A percentile compares a stretch with the other conserved stretches of the same genome.
These are phyloP conservation scores for Apophysomyces ossiformis DNA, from an alignment of 371 early-diverging fungal genomes.

Conservation along the genomic window DNA sequence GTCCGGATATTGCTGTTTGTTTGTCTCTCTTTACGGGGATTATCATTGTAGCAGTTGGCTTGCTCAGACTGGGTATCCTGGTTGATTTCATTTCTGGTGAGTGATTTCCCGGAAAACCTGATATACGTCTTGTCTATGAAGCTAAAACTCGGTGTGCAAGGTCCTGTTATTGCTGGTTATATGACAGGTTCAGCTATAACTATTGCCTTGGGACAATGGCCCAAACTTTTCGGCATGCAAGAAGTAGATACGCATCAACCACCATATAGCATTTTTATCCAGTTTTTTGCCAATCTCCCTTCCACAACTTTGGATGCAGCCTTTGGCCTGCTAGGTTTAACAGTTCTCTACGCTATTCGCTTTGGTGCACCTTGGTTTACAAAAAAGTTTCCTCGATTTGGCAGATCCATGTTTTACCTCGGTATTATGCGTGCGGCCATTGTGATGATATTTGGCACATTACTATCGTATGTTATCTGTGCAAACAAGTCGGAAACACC, in stretches of 20 bases:
- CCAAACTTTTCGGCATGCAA: conserved; percentile 67
- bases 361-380: conserved; percentile 24
- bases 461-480: conserved; percentile 34
- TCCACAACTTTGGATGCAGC: conserved; percentile 43
- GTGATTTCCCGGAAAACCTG: neutral
- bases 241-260: conserved; percentile 58
- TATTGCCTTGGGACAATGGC: conserved; percentile 74
- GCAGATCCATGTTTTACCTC: conserved; percentile 38
- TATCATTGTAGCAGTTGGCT: conserved; percentile 62
- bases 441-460: conserved; percentile 34
- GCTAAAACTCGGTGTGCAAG: conserved; percentile 21
- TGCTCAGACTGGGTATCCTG: conserved; percentile 74
- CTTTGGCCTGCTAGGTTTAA: conserved; percentile 39
- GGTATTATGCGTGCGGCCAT: conserved; percentile 43
- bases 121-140: neutral
- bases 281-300: conserved; percentile 39
- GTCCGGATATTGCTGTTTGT: conserved; percentile 44
- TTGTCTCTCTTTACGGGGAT: conserved; percentile 60
- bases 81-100: conserved; percentile 76
- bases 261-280: conserved; percentile 48
- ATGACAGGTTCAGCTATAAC: conserved; percentile 71
- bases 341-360: conserved; percentile 37
- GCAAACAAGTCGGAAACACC: conserved; percentile 21
- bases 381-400: conserved; percentile 22
- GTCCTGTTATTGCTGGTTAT: conserved; percentile 70